Conservation (phyloP, 768 basidiomycete species). For the Lactifluus piperatus region DNA sequence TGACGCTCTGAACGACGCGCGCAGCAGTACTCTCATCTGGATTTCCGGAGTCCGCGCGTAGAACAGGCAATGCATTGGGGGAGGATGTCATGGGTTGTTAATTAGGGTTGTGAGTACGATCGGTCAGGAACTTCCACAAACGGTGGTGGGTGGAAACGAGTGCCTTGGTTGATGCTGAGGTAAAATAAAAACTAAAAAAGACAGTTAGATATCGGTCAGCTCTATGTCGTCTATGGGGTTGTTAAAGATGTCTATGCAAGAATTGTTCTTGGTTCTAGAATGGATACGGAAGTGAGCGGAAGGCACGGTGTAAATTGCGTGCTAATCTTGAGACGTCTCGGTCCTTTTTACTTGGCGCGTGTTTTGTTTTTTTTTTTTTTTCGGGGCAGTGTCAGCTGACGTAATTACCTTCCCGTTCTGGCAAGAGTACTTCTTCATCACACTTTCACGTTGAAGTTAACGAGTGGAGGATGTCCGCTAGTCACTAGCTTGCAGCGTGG, state of each 20-base stretch:
- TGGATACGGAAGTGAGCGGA: conserved; percentile 5
- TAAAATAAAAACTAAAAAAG: no score
- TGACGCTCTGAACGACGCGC: conserved; percentile 51
- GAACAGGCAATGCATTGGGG: conserved; percentile 32
- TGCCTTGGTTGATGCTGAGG: not conserved
- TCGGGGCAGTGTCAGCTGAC: conserved; percentile 7
- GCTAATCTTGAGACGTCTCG: no score
- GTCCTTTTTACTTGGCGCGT: not conserved
- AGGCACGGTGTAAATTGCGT: not conserved
- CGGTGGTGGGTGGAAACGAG: not conserved
- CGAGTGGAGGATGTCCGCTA: not conserved
- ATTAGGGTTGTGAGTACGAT: conserved; percentile 15
- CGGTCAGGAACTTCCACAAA: not conserved
- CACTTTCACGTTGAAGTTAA: not conserved
- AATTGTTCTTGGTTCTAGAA: not conserved
- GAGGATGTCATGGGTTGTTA: conserved; percentile 4
- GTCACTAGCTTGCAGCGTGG: not conserved
- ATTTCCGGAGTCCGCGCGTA: conserved; percentile 51
- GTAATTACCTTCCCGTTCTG: conserved; percentile 1
- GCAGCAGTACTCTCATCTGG: conserved; percentile 32
- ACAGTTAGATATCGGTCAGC: not conserved
- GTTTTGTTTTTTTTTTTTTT: not conserved
- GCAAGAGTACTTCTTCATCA: not conserved
- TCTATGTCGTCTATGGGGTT: conserved; percentile 8
- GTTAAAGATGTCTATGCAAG: not conserved